Base-by-base conservation (phyloP, 1,284 basidiomycete species). In the Grifola frondosa region DNA sequence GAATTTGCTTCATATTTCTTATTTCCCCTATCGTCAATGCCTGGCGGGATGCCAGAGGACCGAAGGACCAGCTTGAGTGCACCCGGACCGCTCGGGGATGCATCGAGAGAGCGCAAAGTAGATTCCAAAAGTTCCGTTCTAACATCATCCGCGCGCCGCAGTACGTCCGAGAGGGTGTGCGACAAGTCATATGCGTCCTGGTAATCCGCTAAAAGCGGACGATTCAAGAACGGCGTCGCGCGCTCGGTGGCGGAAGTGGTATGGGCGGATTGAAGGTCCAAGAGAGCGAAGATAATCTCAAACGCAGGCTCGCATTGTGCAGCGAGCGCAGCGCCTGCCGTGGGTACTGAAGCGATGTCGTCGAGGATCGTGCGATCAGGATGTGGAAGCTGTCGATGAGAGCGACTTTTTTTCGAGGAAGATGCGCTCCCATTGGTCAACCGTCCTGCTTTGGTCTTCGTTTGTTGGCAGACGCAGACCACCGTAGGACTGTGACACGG, bases 361-460 rank as follows among this genome's bases (percentile, higher is more conserved):
- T 67, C 66, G 13, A 86, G 57, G 33, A 83, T 65, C 3, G 68
- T 63, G 21, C 67, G 65, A 86, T 51, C 30, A 85, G 58, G 37
- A 79, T 58, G 52, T 88, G 84, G 59, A 86, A 84, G 11, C 71
- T 60, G 51, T 88, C 85, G 19, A 89, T 61, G 15, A 88, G 63
- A n/a, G 78, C 74, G 6, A 83, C 78, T 64, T 88, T 88, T 6
- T 81, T 43, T 81, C 76, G 4, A 88, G 67, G 74, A 80, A 84
- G 33, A 84, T 71, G 16, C 66, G 69, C 50, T 84, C 78, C 84
- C 84, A 87, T 35, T 84, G 75, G 52, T 81, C 80, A 13, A 73
- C 61, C 11, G 67, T 62, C 37, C 66, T 64, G 28, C 61, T 42
- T 13, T 44, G 39, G 5, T 34, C 21, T 11, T 52, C 44, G 28